Evolutionary conservation across 495 filamentous ascomycete genomes (phyloP).

Genomic region (Geopyxis carbonaria): DNA sequence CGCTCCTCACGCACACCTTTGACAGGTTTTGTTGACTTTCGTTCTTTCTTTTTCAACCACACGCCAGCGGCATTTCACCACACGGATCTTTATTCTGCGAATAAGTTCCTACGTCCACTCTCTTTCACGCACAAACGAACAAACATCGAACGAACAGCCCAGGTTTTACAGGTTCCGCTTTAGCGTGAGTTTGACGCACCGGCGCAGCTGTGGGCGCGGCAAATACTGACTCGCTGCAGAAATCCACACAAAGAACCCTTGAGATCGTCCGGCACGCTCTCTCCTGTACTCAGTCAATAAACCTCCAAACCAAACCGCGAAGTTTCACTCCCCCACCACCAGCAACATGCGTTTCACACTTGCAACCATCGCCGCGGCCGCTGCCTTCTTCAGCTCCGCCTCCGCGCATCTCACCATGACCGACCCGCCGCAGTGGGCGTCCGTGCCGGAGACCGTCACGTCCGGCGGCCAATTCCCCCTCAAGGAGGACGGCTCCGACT

Average conservation of each 20-base stretch:
- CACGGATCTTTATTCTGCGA: conserved; percentile 21
- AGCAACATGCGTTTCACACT: conserved; percentile 32
- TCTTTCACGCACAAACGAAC: conserved; percentile 5
- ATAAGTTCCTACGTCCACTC: conserved; percentile 19
- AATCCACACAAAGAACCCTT: neutral
- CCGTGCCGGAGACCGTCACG: conserved; percentile 19
- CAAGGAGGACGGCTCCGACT: conserved; percentile 42
- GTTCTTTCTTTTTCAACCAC: conserved; percentile 9
- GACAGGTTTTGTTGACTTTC: conserved; percentile 17
- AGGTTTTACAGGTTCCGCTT: neutral
- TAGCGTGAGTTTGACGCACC: too few relatives aligned
- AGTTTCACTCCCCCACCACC: neutral
- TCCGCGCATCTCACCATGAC: conserved; percentile 57
- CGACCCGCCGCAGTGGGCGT: conserved; percentile 45
- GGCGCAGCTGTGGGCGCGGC: too few relatives aligned
- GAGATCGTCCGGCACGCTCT: neutral
- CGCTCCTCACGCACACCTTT: conserved; percentile 16
- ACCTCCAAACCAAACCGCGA: neutral
- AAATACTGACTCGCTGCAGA: neutral
- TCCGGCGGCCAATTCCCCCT: conserved; percentile 41
- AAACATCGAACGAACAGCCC: neutral
- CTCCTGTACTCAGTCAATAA: conserved; percentile 1
- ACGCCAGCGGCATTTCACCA: conserved; percentile 22
- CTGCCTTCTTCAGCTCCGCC: conserved; percentile 27
- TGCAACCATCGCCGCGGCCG: conserved; percentile 34